A percentile compares a stretch with the other conserved stretches of the same genome.
phyloP scores from a whole-genome alignment of 805 yeast genomes.

The Hanseniaspora jakobsenii region DNA sequence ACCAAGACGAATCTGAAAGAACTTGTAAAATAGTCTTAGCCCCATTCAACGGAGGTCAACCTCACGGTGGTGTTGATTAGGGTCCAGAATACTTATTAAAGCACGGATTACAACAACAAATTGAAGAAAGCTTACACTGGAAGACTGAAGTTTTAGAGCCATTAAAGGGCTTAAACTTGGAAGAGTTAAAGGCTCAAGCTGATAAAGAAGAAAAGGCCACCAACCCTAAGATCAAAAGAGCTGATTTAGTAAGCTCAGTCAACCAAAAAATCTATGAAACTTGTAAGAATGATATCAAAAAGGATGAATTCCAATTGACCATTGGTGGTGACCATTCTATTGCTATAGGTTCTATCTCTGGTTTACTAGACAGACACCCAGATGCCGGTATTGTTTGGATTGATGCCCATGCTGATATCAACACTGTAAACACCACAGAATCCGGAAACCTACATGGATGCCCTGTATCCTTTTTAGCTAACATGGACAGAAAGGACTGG shows the following conservation, averaged over 20 bases:
- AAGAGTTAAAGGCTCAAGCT: conserved; percentile 26
- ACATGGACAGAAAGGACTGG: conserved; percentile 53
- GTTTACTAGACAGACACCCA: conserved; percentile 65
- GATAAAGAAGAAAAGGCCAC: conserved; percentile 32
- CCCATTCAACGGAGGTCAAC: conserved; percentile 94
- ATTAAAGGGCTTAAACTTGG: conserved; percentile 38
- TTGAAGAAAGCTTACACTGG: conserved; percentile 62
- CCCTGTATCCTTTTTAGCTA: conserved; percentile 84
- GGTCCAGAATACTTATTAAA: conserved; percentile 78
- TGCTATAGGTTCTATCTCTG: conserved; percentile 86
- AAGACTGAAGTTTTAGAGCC: conserved; percentile 41
- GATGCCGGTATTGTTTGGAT: conserved; percentile 89
- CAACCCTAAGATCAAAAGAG: conserved; percentile 49
- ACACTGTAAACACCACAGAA: conserved; percentile 69
- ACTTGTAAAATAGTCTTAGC: conserved; percentile 66
- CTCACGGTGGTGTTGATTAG: conserved; percentile 80
- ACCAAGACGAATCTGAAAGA: conserved; percentile 23
- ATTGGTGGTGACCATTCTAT: conserved; percentile 96
- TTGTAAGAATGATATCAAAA: conserved; percentile 38
- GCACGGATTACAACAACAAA: conserved; percentile 54
- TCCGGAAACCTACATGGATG: conserved; percentile 95
- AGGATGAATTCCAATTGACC: conserved; percentile 55
- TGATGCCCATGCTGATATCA: conserved; percentile 96
- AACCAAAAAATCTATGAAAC: conserved; percentile 51
- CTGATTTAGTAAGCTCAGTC: conserved; percentile 65